Evolutionary conservation across 2,329 filamentous ascomycete genomes (phyloP).

Genomic region (Thermothelomyces thermophilus): DNA sequence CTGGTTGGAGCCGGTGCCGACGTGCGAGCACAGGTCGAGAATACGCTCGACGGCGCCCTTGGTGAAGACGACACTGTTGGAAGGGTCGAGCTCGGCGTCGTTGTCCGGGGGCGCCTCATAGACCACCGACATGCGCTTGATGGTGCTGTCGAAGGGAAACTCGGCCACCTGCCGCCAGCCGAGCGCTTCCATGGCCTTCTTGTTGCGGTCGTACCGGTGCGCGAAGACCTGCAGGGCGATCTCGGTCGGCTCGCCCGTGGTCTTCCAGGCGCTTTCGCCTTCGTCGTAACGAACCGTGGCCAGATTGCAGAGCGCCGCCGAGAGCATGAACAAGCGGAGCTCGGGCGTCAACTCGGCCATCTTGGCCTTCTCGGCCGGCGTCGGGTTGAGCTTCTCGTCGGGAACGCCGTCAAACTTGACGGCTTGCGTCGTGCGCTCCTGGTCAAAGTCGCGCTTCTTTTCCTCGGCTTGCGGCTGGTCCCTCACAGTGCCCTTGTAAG

Average conservation of each 20-base stretch:
- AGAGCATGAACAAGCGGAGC: conserved; percentile 46
- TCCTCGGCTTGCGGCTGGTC: conserved; percentile 23
- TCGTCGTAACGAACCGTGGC: conserved; percentile 52
- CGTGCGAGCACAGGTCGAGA: conserved; percentile 47
- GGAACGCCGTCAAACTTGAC: conserved; percentile 56
- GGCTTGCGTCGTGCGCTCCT: conserved; percentile 52
- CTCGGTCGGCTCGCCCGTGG: conserved; percentile 66
- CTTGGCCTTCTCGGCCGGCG: conserved; percentile 32
- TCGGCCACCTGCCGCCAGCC: conserved; percentile 62
- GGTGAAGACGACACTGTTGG: conserved; percentile 50
- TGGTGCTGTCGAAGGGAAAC: conserved; percentile 70
- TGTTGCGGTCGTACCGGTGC: conserved; percentile 57
- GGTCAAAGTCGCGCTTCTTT: conserved; percentile 48
- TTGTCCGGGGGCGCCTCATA: conserved; percentile 47
- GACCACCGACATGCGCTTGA: conserved; percentile 76
- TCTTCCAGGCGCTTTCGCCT: conserved; percentile 54
- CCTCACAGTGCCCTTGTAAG: conserved; percentile 49
- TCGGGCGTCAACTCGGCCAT: conserved; percentile 40
- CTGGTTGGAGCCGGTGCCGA: conserved; percentile 38
- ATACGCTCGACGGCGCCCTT: conserved; percentile 58
- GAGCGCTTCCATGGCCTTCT: conserved; percentile 43
- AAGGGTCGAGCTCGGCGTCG: conserved; percentile 32
- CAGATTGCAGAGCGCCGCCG: conserved; percentile 59
- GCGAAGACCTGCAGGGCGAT: conserved; percentile 72
- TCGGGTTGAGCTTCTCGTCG: conserved; percentile 43